phyloP scores from a whole-genome alignment of 805 yeast species.

The Teunomyces pallodes region DNA sequence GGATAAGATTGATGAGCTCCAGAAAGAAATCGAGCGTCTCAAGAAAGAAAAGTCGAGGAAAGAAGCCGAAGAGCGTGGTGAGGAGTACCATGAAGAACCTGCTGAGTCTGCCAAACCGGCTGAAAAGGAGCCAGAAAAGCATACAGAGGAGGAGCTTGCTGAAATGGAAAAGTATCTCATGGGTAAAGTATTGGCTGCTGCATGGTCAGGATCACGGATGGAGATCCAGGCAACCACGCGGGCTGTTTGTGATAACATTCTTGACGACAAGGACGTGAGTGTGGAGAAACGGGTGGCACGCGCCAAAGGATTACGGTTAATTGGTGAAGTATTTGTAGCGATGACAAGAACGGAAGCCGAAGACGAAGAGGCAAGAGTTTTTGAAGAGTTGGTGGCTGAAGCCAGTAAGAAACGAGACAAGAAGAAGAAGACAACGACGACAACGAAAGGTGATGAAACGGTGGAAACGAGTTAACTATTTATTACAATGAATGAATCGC shows the following conservation, averaged over 20 bases:
- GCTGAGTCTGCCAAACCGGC: conserved; percentile 6
- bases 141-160: conserved; percentile 59
- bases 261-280: conserved; percentile 55
- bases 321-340: conserved; percentile 62
- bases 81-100: conserved; percentile 13
- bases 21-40: conserved; percentile 17
- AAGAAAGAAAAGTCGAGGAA: conserved; percentile 9
- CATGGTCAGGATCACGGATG: conserved; percentile 80
- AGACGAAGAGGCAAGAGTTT: conserved; percentile 73
- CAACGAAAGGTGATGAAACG: conserved; percentile 34
- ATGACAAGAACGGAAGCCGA: conserved; percentile 65
- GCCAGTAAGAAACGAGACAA: conserved; percentile 42
- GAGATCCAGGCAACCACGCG: conserved; percentile 74
- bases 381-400: conserved; percentile 65
- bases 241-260: conserved; percentile 64
- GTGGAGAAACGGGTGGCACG: conserved; percentile 49
- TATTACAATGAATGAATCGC: not conserved
- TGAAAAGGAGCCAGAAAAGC: conserved; percentile 32
- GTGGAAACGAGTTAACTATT: not conserved
- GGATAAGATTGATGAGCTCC: conserved; percentile 12
- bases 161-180: conserved; percentile 70
- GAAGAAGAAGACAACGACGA: conserved; percentile 15
- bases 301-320: conserved; percentile 58
- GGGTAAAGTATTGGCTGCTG: conserved; percentile 80
- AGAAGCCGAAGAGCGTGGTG: conserved; percentile 16